Evolutionary conservation across 495 filamentous ascomycete species (phyloP).

Genomic region (Aspergillus baeticus): DNA sequence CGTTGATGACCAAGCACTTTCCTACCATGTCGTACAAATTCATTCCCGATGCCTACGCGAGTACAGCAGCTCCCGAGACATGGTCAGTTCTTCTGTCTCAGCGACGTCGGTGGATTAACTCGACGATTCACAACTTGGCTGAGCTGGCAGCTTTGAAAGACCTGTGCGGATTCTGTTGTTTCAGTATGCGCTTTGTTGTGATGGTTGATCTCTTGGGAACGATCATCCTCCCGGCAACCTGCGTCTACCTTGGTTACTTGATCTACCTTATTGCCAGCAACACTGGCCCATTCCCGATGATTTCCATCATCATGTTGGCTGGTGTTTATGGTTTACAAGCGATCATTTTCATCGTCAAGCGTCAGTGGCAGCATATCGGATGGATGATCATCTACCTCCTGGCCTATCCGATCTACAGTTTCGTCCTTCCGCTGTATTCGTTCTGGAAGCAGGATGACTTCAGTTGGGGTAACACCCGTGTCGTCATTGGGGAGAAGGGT

Average conservation of each 20-base stretch:
- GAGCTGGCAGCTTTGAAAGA: constrained; percentile 86
- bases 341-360: constrained; percentile 90
- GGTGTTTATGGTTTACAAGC: constrained; percentile 94
- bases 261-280: constrained; percentile 74
- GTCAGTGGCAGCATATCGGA: constrained; percentile 96
- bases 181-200: constrained; percentile 97
- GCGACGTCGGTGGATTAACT: constrained; percentile 97
- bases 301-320: constrained; percentile 85
- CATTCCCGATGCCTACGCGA: constrained; percentile 85
- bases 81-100: constrained; percentile 94
- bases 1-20: constrained; percentile 97
- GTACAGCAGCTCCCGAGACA: constrained; percentile 88
- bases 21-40: constrained; percentile 96
- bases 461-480: constrained; percentile 95
- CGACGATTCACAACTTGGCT: constrained; percentile 90
- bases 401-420: constrained; percentile 91
- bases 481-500: constrained; percentile 92
- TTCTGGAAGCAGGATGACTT: constrained; percentile 99
- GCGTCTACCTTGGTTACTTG: constrained; percentile 85
- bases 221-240: constrained; percentile 88
- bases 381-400: constrained; percentile 99
- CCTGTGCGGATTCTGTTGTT: constrained; percentile 98
- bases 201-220: constrained; percentile 94
- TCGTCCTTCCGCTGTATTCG: constrained; percentile 89
- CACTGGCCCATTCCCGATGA: constrained; percentile 75